Evolutionary conservation across 2,329 filamentous ascomycete species (phyloP).

Genomic region (Metarhizium sp.): DNA sequence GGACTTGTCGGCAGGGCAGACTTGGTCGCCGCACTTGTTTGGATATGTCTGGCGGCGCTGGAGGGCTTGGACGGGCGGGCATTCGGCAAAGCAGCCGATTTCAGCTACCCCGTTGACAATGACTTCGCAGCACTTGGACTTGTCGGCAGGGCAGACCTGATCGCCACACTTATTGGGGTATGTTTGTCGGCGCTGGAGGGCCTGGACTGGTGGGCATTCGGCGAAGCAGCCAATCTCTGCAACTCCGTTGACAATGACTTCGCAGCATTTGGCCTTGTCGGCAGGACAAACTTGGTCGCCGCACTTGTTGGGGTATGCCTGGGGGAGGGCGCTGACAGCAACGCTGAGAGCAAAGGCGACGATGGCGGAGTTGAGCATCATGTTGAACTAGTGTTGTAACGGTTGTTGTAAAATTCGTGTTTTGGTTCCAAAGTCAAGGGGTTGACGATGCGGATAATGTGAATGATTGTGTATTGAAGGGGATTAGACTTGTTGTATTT

Average conservation of each 20-base stretch:
- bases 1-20: not conserved
- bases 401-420: not conserved
- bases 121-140: not conserved
- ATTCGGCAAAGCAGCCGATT: not conserved
- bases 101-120: not conserved
- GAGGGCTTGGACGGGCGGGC: not conserved
- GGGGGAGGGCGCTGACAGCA: conserved; percentile 4
- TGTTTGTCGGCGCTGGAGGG: conserved; percentile 1
- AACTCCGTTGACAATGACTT: not conserved
- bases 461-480: not conserved
- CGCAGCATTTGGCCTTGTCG: not conserved
- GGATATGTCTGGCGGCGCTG: conserved; percentile 4
- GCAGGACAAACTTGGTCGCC: not conserved
- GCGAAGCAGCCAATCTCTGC: conserved; percentile 1
- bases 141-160: not conserved
- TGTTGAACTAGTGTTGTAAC: not conserved
- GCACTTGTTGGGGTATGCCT: conserved; percentile 6
- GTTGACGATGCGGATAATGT: not conserved
- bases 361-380: conserved; percentile 5
- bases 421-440: not conserved
- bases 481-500: not conserved
- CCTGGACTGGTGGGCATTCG: not conserved
- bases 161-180: conserved; percentile 5
- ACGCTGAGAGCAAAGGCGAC: conserved; percentile 6
- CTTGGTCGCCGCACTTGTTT: conserved; percentile 1